Evolutionary conservation across 805 yeast genomes (phyloP).

Genomic region (Ogataea saltuana): DNA sequence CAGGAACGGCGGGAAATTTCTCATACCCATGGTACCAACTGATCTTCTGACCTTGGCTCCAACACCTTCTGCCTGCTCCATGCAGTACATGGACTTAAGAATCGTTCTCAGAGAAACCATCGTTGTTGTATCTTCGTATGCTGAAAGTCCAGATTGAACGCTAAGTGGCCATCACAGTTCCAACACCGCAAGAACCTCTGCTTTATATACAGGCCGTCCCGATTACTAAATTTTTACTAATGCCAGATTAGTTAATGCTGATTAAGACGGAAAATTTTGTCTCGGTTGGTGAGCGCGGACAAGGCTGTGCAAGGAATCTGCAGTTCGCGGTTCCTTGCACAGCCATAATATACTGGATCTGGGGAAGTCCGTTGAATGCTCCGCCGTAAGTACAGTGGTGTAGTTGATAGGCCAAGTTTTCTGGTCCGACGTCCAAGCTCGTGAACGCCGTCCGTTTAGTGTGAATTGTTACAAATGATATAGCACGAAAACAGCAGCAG

Average conservation of each 20-base stretch:
- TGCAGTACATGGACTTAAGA: slow-evolving; percentile 53
- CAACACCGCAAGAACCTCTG: too few species aligned
- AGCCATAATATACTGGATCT: too few species aligned
- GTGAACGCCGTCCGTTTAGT: too few species aligned
- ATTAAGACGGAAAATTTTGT: slow-evolving; percentile 1
- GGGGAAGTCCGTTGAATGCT: not conserved
- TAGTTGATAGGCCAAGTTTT: too few species aligned
- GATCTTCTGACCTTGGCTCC: slow-evolving; percentile 88
- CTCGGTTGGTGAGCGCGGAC: too few species aligned
- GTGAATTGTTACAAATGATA: too few species aligned
- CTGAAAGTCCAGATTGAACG: too few species aligned
- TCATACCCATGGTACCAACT: slow-evolving; percentile 64
- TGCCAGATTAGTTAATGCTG: not conserved
- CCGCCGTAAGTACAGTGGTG: too few species aligned
- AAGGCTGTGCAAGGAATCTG: not conserved
- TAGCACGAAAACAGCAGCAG: too few species aligned
- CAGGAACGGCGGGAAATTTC: slow-evolving; percentile 80
- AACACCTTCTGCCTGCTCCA: slow-evolving; percentile 79
- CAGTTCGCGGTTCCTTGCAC: not conserved
- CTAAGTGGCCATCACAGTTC: too few species aligned
- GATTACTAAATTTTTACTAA: slow-evolving; percentile 4
- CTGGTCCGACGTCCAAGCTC: too few species aligned
- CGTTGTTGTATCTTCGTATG: not conserved
- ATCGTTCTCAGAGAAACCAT: slow-evolving; percentile 47
- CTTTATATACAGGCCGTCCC: too few species aligned